Evolutionary conservation across 1,284 basidiomycete genomes (phyloP).

Genomic region (Puccinia triticina): DNA sequence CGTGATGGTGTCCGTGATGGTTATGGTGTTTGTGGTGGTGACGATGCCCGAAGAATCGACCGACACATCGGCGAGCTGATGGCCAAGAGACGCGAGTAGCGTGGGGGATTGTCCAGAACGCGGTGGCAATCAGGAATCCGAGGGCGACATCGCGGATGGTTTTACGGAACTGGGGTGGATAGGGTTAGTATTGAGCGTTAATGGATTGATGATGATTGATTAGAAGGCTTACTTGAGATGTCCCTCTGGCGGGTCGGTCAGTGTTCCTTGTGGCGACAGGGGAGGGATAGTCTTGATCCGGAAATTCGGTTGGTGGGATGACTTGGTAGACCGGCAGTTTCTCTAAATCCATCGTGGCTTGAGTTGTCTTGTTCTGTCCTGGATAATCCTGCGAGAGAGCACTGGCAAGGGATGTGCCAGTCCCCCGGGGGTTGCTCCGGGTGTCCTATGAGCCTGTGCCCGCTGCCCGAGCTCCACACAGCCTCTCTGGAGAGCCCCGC

Average conservation of each 20-base stretch:
- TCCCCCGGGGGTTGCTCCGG: no score
- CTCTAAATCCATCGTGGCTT: slow-evolving; percentile 9
- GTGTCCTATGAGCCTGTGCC: no score
- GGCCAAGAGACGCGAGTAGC: slow-evolving; percentile 27
- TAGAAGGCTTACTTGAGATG: neutral
- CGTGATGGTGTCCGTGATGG: slow-evolving; percentile 15
- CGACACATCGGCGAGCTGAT: slow-evolving; percentile 7
- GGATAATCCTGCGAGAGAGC: neutral
- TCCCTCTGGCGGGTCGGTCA: neutral
- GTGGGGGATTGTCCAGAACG: slow-evolving; percentile 36
- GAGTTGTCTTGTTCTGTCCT: neutral
- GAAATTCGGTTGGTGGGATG: neutral
- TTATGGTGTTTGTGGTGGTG: slow-evolving; percentile 16
- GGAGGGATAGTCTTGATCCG: neutral
- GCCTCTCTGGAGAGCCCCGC: no score
- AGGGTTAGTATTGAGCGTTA: neutral
- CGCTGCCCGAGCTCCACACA: no score
- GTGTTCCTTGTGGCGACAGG: neutral
- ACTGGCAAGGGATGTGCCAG: no score
- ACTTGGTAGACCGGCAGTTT: slow-evolving; percentile 14
- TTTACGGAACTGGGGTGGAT: slow-evolving; percentile 16
- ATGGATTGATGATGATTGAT: neutral
- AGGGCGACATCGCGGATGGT: slow-evolving; percentile 40
- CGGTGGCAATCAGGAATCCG: slow-evolving; percentile 43
- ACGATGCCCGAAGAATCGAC: slow-evolving; percentile 14